Base-by-base conservation (phyloP, 192 early-diverging fungal genomes). In the Gonapodya sp. region DNA sequence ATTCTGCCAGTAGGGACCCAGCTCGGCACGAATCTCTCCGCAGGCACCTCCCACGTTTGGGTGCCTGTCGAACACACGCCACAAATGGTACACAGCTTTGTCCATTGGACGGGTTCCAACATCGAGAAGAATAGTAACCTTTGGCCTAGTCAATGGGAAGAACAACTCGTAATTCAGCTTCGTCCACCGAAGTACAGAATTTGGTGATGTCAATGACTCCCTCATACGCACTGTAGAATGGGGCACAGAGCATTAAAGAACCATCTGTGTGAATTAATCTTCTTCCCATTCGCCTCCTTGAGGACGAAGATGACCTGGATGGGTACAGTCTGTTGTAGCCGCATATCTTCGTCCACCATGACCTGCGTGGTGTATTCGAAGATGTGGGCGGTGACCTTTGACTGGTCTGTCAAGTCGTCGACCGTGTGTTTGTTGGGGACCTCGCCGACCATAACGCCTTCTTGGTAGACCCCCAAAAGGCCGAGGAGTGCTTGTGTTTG, bases 211-310 rank as follows among this genome's bases (percentile, higher is more conserved):
- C n/a, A n/a, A n/a, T n/a, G n/a, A n/a, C n/a, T n/a, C n/a, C n/a
- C n/a, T n/a, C n/a, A n/a, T n/a, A n/a, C 46, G 8, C 46, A 64
- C 46, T 64, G 87, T 81, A 97, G 84, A 35, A 94, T 86, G 18
- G 91, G 88, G 0, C 94, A 91, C 83, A 97, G 95, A 31, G 95
- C 95, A 83, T 94, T 96, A 87, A 97, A 97, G 90, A 97, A 97
- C 96, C 96, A 97, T 79, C 96, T 90, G 82, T 97, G 96, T 33
- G 94, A 95, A 89, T 97, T 97, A 88, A 97, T 92, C 89, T 94
- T 91, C 79, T 97, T 97, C 74, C 92, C 92, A 87, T 97, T 97
- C 86, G 95, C 90, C 81, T 95, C 94, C 88, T 97, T 97, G 78
- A 97, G 87, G 83, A 93, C 96, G 86, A 96, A 97, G 35, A 97